Evolutionary conservation across 73 alveolate species (phyloP), one percentile per base, ranked within the genome.

Genomic region (Blepharisma japonicum): DNA sequence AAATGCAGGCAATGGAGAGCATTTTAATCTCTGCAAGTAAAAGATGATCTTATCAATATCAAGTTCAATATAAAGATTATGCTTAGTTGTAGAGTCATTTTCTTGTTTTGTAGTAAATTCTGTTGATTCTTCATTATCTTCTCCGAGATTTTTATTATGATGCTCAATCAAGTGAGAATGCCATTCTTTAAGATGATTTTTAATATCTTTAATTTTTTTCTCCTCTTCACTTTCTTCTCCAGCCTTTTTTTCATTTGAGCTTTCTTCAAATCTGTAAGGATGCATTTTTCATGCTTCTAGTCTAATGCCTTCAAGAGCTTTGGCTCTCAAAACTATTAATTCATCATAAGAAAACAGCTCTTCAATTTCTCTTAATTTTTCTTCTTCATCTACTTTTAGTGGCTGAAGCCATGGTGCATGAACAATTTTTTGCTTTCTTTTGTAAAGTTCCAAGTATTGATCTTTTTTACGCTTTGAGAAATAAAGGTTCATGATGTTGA

Each of bases 381-480:
- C 47, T 48, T 61, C 74, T 61, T 61, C 74, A 2, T 14, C 46
- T 18, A 5, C 18, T 20, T 39, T 25, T 0, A 61, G 47, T 25
- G 14, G 14, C 18, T 8, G 38, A 0, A 61, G 46, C 11, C 14
- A n/a, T 14, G 74, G 74, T 14, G 74, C 74, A 2, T 61, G 38
- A 3, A 61, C 23, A 25, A 61, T 25, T 14, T 14, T 61, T 61
- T 61, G 74, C 11, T 14, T 25, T 39, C 74, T 61, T 61, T 61
- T 61, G 47, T 61, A 61, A 61, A 20, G 47, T 5, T 61, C 74
- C 18, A 61, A 14, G 46, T 61, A 61, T 61, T 61, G 14, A 8
- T 18, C 2, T 25, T 61, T 61, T 3, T n/a, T 61, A 1, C 47
- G 0, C 18, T 61, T 2, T 48, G 23, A 14, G 2, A 8, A 14